These are phyloP conservation scores for Pythium aphanidermatum DNA, from an alignment of 352 stramenopile genomes.

Conservation along the genomic window DNA sequence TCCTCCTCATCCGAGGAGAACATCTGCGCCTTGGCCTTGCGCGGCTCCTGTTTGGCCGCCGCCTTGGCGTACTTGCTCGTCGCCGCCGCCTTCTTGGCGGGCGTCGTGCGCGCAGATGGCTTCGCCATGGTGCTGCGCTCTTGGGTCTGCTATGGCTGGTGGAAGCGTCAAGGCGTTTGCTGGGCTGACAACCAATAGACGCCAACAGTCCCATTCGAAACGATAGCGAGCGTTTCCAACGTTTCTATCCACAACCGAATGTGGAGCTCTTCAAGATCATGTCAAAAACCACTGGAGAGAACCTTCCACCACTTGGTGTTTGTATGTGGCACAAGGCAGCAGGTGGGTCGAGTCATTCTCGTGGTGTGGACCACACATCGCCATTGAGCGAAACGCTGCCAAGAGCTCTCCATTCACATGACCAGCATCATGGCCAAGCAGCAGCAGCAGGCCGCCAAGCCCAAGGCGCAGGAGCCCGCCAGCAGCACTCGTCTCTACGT, in stretches of 20 bases:
- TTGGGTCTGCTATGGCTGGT: too few species aligned
- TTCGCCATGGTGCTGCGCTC: too few species aligned
- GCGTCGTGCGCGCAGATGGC: too few species aligned
- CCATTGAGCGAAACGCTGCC: constrained; percentile 9
- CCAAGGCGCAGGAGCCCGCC: background rate
- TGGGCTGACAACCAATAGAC: too few species aligned
- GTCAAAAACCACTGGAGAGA: background rate
- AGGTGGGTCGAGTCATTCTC: constrained; percentile 6
- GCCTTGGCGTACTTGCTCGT: constrained; percentile 75
- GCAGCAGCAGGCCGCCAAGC: background rate
- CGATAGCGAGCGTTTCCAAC: too few species aligned
- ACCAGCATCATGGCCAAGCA: background rate
- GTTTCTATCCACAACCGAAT: too few species aligned
- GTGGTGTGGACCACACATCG: constrained; percentile 12
- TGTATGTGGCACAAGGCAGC: constrained; percentile 2
- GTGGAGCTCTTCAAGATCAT: background rate
- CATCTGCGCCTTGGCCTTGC: constrained; percentile 39
- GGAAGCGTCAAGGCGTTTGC: too few species aligned
- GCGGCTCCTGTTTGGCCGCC: constrained; percentile 62
- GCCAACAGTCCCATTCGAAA: too few species aligned
- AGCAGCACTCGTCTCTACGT: constrained; percentile 62
- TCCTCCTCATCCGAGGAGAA: constrained; percentile 61
- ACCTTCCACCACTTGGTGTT: constrained; percentile 7
- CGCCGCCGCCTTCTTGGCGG: constrained; percentile 20
- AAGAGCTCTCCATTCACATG: background rate